Conservation (phyloP, 2,329 filamentous ascomycete species). For the Talaromyces islandicus region DNA sequence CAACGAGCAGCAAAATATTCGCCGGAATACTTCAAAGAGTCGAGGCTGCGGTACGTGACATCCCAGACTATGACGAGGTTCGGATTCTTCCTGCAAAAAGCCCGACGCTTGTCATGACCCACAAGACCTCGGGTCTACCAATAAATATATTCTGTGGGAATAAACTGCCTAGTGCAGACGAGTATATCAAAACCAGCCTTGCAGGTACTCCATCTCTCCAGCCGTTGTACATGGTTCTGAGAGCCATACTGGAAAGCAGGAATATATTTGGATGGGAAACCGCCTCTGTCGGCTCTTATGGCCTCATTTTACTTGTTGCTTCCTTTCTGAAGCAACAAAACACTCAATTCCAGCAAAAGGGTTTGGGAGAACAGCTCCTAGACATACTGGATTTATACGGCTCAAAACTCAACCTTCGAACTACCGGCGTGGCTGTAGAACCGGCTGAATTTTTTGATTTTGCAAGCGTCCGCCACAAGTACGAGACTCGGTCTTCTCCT, state of each 20-base stretch:
- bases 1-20: conserved; percentile 20
- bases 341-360: conserved; percentile 10
- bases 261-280: conserved; percentile 42
- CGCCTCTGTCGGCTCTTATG: conserved; percentile 50
- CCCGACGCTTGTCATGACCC: conserved; percentile 30
- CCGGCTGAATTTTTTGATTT: conserved; percentile 38
- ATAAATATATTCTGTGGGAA: conserved; percentile 48
- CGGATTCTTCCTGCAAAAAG: conserved; percentile 19
- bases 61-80: conserved; percentile 17
- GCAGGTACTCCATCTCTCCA: conserved; percentile 45
- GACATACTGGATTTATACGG: conserved; percentile 47
- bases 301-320: conserved; percentile 52
- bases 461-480: conserved; percentile 13
- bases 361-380: conserved; percentile 41
- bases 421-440: conserved; percentile 45
- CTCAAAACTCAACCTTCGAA: conserved; percentile 37
- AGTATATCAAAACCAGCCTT: conserved; percentile 42
- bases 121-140: conserved; percentile 44
- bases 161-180: conserved; percentile 31
- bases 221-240: conserved; percentile 45
- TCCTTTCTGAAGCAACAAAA: conserved; percentile 45
- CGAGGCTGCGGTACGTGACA: conserved; percentile 16
- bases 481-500: not conserved
- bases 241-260: conserved; percentile 46
- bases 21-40: conserved; percentile 20